Evolutionary conservation across 1,284 basidiomycete species (phyloP).

Genomic region (Coniferiporia weirii): DNA sequence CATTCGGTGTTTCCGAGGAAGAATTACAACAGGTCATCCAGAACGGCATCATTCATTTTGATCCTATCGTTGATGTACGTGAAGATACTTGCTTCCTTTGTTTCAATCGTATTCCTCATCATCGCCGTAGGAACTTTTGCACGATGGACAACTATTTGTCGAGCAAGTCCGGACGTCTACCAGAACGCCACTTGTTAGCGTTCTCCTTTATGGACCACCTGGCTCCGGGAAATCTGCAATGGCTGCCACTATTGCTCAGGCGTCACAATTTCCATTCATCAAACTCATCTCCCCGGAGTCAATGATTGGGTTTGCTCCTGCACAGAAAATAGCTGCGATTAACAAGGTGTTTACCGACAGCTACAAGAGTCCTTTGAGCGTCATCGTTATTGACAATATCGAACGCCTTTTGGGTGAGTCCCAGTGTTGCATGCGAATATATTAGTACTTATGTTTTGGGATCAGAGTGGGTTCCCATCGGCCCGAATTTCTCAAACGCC

Average conservation of each 20-base stretch:
- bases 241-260: conserved; percentile 91
- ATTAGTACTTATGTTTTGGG: not conserved
- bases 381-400: conserved; percentile 94
- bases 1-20: conserved; percentile 97
- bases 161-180: conserved; percentile 92
- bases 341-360: conserved; percentile 95
- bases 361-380: conserved; percentile 95
- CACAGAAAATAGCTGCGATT: conserved; percentile 88
- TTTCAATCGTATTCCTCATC: not conserved
- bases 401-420: conserved; percentile 80
- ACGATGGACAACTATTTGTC: conserved; percentile 88
- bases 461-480: conserved; percentile 96
- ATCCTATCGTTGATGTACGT: conserved; percentile 67
- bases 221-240: conserved; percentile 95
- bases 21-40: conserved; percentile 92
- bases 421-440: not conserved
- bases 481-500: conserved; percentile 92
- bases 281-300: conserved; percentile 95
- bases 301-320: conserved; percentile 94
- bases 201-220: conserved; percentile 86
- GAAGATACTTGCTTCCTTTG: conserved; percentile 4
- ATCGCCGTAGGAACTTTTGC: conserved; percentile 68
- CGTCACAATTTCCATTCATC: conserved; percentile 95
- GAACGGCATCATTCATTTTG: conserved; percentile 96
- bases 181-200: conserved; percentile 88